Evolutionary conservation across 2,329 filamentous ascomycete genomes (phyloP).

Genomic region (Pseudopithomyces maydicus): DNA sequence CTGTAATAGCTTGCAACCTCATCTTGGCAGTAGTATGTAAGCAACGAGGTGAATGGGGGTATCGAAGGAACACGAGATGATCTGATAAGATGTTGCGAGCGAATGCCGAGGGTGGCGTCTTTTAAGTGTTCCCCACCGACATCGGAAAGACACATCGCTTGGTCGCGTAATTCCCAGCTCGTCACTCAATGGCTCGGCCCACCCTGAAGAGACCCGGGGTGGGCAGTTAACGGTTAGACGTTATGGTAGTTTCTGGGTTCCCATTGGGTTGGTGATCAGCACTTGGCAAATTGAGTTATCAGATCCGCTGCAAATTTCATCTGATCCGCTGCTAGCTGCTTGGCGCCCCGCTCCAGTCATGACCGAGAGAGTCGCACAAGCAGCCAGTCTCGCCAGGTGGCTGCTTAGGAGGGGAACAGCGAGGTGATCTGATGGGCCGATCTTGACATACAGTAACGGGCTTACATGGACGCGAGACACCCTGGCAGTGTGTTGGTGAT

Average conservation of each 20-base stretch:
- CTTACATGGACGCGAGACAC: not conserved
- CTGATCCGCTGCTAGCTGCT: constrained; percentile 22
- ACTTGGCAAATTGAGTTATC: constrained; percentile 13
- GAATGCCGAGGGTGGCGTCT: constrained; percentile 15
- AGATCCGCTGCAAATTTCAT: constrained; percentile 27
- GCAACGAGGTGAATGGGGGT: constrained; percentile 8
- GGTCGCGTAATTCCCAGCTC: not conserved
- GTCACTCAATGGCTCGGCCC: constrained; percentile 8
- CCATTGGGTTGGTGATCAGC: constrained; percentile 15
- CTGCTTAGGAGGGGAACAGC: too few species aligned
- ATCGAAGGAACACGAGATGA: constrained; percentile 27
- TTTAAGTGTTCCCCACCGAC: constrained; percentile 24
- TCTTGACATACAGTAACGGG: not conserved
- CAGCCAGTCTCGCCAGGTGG: not conserved
- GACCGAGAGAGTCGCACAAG: not conserved
- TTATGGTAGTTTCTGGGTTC: not conserved
- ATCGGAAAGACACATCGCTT: constrained; percentile 14
- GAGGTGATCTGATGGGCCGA: not conserved
- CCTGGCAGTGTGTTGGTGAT: not conserved
- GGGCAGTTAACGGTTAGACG: constrained; percentile 9
- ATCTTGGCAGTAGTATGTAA: constrained; percentile 26
- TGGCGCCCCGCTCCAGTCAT: constrained; percentile 9
- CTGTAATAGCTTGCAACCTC: constrained; percentile 32
- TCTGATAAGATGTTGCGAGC: constrained; percentile 41
- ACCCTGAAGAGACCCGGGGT: constrained; percentile 4